Evolutionary conservation across 1,284 basidiomycete species (phyloP), one percentile per base, ranked within the genome.

Genomic region (Trichosporon sp.): DNA sequence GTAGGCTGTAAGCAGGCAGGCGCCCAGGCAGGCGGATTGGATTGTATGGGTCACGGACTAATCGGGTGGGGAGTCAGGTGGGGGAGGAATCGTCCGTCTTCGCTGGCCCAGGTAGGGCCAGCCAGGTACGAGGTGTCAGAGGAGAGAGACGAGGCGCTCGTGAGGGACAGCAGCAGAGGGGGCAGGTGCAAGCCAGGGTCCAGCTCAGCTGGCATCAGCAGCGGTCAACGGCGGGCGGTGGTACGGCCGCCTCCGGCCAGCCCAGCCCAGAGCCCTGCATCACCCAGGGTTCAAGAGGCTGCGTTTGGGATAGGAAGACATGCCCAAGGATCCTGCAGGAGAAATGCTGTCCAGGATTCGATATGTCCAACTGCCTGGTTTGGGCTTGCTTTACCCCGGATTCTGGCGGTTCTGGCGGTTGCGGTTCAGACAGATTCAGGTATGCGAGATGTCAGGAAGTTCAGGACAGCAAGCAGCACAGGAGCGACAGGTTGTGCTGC

Each of bases 351-450:
- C 49, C 49, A 54, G 49, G 49, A 29, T 29, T 29, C 49, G 49
- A 54, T 54, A 54, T 54, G 49, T 54, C 10, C 49, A 54, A 54
- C 49, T 29, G 49, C 27, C 49, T 31, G 49, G 49, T 29, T 29
- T 29, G 25, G 49, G 27, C 25, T 27, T 8, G 16, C 49, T 54
- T 27, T 52, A 16, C 49, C 25, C 14, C 49, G 27, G 49, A 16
- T 29, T 54, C 49, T 54, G 49, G 49, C 49, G 49, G 49, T 54
- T 54, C 49, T 54, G 49, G 49, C 49, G 25, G 49, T 54, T 54
- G 49, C 49, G 49, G 49, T 54, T 54, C 49, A 54, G 49, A 31
- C 49, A 54, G 49, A 29, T 54, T 54, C 49, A 54, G 49, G 49
- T 54, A 54, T 54, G 49, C 25, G 49, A 54, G 49, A 29, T 54